A percentile compares a stretch with the other conserved stretches of the same genome.
Conservation (phyloP, 805 yeast genomes). For the Metschnikowia drakensbergensis region DNA sequence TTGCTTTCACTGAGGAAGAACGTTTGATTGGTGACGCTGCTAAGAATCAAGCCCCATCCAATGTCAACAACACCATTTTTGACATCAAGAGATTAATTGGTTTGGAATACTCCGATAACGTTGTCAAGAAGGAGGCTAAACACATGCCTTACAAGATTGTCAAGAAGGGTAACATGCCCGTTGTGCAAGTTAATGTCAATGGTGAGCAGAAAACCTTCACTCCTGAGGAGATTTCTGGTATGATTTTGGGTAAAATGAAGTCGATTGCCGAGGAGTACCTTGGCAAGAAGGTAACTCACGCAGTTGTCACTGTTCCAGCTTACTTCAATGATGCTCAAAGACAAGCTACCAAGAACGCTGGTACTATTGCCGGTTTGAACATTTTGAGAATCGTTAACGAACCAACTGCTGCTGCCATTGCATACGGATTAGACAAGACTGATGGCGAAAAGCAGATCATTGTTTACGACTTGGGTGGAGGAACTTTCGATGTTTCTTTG, state of each 20-base stretch:
- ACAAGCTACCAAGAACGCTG: conserved; percentile 23
- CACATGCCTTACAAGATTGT: conserved; percentile 81
- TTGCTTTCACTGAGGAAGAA: conserved; percentile 90
- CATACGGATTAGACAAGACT: conserved; percentile 28
- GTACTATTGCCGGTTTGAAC: conserved; percentile 22
- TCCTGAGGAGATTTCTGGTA: conserved; percentile 93
- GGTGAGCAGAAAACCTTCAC: conserved; percentile 84
- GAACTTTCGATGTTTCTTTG: conserved; percentile 24
- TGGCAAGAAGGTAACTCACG: conserved; percentile 22
- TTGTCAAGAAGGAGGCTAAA: conserved; percentile 62
- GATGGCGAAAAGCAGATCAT: conserved; percentile 21
- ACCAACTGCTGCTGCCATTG: conserved; percentile 25
- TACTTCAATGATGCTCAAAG: conserved; percentile 23
- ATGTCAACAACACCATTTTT: conserved; percentile 86
- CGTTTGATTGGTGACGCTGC: conserved; percentile 96
- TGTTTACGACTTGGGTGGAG: conserved; percentile 24
- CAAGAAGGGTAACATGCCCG: conserved; percentile 71
- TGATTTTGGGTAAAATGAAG: conserved; percentile 88
- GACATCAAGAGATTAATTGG: conserved; percentile 94
- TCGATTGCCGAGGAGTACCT: conserved; percentile 22
- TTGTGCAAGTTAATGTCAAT: conserved; percentile 75
- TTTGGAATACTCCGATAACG: conserved; percentile 47
- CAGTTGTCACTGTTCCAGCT: conserved; percentile 22
- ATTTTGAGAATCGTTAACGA: conserved; percentile 22
- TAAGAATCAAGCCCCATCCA: conserved; percentile 94